Conservation (phyloP, 1,284 basidiomycete genomes). For the Cryptococcus amylolentus region DNA sequence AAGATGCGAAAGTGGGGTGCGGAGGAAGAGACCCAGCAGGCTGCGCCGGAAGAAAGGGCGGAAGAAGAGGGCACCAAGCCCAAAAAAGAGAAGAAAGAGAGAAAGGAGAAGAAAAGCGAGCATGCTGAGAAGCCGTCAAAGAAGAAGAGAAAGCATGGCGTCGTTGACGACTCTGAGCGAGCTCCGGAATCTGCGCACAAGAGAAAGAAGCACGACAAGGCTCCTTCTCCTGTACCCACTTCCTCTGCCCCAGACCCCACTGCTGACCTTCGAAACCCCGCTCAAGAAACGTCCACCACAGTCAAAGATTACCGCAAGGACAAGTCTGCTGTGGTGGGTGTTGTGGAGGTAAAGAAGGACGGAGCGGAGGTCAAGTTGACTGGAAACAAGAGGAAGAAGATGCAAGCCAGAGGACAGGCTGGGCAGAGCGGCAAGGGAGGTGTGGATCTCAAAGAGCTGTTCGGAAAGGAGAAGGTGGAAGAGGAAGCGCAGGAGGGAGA, state of each 20-base stretch:
- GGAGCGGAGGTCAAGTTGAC: constrained; percentile 12
- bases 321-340: constrained; percentile 28
- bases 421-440: constrained; percentile 9
- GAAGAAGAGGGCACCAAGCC: not conserved
- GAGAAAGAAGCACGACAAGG: not conserved
- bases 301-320: constrained; percentile 1
- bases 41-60: constrained; percentile 1
- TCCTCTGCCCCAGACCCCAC: not conserved
- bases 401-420: constrained; percentile 14
- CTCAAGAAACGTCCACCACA: not conserved
- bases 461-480: constrained; percentile 5
- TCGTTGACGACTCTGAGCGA: not conserved
- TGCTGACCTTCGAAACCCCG: not conserved
- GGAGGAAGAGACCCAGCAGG: not conserved
- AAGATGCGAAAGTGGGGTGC: constrained; percentile 38
- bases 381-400: constrained; percentile 19
- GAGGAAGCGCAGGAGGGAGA: not conserved
- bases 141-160: constrained; percentile 5
- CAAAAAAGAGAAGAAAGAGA: constrained; percentile 6
- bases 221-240: not conserved
- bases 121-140: constrained; percentile 1
- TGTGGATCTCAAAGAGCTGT: constrained; percentile 17
- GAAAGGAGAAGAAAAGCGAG: constrained; percentile 5
- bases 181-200: not conserved
- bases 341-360: constrained; percentile 22